These are phyloP conservation scores for Boletus patriciae DNA, from an alignment of 768 basidiomycete genomes.

Conservation along the genomic window DNA sequence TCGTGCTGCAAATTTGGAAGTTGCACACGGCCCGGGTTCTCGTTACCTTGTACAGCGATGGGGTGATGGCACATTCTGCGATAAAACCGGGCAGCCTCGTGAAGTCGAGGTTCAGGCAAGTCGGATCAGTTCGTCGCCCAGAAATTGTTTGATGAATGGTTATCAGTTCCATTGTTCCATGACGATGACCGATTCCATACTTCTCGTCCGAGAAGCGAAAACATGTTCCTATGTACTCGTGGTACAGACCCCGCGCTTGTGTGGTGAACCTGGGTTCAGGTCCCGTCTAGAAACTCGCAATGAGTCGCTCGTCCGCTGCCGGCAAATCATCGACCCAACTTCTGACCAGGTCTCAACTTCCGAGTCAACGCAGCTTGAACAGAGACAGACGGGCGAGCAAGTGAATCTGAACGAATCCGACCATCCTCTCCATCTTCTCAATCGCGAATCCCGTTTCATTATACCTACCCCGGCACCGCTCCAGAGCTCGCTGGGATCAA, in stretches of 20 bases:
- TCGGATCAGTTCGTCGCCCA: constrained; percentile 8
- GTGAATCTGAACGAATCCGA: constrained; percentile 49
- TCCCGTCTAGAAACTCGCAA: constrained; percentile 64
- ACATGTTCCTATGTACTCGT: constrained; percentile 94
- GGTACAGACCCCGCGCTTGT: constrained; percentile 92
- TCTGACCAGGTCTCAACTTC: constrained; percentile 21
- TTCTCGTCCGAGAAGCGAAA: constrained; percentile 89
- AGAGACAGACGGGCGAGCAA: constrained; percentile 30
- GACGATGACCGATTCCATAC: constrained; percentile 87
- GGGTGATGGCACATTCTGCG: constrained; percentile 90
- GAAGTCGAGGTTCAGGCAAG: constrained; percentile 94
- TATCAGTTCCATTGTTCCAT: constrained; percentile 91
- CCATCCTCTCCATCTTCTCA: constrained; percentile 53
- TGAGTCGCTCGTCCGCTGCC: constrained; percentile 74
- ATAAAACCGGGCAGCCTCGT: constrained; percentile 83
- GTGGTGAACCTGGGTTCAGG: constrained; percentile 90
- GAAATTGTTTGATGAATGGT: constrained; percentile 2
- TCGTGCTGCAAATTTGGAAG: constrained; percentile 69
- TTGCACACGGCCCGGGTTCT: constrained; percentile 74
- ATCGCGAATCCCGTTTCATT: constrained; percentile 49
- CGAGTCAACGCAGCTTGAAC: constrained; percentile 33
- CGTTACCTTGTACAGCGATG: constrained; percentile 92
- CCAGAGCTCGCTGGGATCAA: constrained; percentile 20
- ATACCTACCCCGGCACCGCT: constrained; percentile 30
- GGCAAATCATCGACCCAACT: constrained; percentile 56